These are phyloP conservation scores for Trichoderma oligosporum DNA, from an alignment of 2,329 filamentous ascomycete species.

Conservation along the genomic window DNA sequence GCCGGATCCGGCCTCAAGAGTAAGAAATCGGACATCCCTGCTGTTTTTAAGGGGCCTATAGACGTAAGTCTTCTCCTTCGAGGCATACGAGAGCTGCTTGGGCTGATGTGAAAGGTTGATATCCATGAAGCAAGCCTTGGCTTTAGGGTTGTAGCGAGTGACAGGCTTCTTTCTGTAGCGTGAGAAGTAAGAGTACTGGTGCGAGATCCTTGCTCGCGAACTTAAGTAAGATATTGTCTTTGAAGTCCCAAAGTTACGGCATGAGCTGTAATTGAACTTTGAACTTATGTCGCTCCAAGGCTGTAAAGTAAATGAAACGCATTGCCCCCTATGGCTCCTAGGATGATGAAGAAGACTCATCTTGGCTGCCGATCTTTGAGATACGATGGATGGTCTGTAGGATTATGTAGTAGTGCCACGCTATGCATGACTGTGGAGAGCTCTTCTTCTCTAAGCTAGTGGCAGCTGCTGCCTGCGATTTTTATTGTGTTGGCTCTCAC, in stretches of 20 bases:
- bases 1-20: conserved; percentile 29
- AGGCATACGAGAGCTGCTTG: background rate
- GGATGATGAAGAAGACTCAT: conserved; percentile 1
- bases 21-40: conserved; percentile 32
- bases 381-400: background rate
- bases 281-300: background rate
- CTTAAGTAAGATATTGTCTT: too few species aligned
- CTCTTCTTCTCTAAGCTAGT: background rate
- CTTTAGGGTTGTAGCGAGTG: background rate
- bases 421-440: conserved; percentile 15
- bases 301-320: background rate
- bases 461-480: conserved; percentile 13
- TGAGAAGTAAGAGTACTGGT: background rate
- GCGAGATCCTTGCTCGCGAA: background rate
- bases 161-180: conserved; percentile 3
- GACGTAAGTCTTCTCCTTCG: background rate
- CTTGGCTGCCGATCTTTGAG: background rate
- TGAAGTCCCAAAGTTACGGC: background rate
- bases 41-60: conserved; percentile 26
- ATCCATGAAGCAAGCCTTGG: background rate
- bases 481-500: conserved; percentile 16
- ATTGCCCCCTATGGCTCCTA: background rate
- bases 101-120: background rate
- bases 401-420: conserved; percentile 13
- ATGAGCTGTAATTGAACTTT: background rate